Evolutionary conservation across 1,284 basidiomycete genomes (phyloP), one percentile per base, ranked within the genome.

Genomic region (Apiotrichum mycotoxinovorans): DNA sequence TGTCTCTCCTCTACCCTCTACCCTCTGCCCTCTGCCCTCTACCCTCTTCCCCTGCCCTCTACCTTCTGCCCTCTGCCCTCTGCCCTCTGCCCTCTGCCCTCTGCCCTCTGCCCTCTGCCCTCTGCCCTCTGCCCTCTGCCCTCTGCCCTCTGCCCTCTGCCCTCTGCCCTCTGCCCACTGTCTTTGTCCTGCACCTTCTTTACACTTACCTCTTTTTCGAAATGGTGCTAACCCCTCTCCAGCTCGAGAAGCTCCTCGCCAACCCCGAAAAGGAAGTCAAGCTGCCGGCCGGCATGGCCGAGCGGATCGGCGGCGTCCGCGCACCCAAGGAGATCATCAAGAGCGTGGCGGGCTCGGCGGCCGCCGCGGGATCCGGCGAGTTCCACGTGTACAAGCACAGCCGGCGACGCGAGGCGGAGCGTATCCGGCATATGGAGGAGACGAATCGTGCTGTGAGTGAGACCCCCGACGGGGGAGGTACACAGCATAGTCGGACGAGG

Each of bases 301-400:
- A 27, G n/a, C 37, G 37, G 17, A 18, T 49, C 25, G 33, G 47
- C 22, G 37, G 26, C 26, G 18, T 43, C 64, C 91, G 90, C 78
- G 82, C 81, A 0, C 81, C 95, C 37, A 81, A 90, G 27, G 94
- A 97, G 76, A 95, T 95, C 88, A 95, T 98, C 88, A 97, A 96
- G 83, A 98, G 95, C 66, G 92, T 97, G 3, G 90, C 94, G 73
- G 93, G 93, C 1, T 92, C 89, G 11, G 90, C 88, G 75, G 90
- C 91, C 2, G 93, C 79, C 46, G 76, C 93, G 18, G 93, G 93
- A 47, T 92, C 88, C 63, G 92, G 92, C 49, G 93, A 96, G 76
- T 96, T 96, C 68, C 96, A 99, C 72, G 96, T 99, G 4, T 99
- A 98, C 81, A 98, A 98, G 76, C 93, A 96, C 44, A 86, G 87